Base-by-base conservation (phyloP, 805 yeast species). In the Hanseniaspora guilliermondii region DNA sequence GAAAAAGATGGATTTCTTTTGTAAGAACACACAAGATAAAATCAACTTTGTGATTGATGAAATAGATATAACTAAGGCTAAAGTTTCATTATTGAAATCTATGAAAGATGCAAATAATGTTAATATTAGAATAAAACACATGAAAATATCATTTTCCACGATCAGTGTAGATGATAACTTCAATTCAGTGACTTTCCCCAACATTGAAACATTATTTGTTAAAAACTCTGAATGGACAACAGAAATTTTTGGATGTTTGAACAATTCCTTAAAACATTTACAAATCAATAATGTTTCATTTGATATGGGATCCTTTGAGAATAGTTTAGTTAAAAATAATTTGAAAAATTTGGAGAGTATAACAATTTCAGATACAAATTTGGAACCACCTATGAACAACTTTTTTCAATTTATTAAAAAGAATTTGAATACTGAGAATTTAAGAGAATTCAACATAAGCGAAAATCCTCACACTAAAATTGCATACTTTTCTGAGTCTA, bases 371-470 rank as follows among this genome's bases (percentile, higher is more conserved):
- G 33, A 54, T 24, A 54, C 53, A 1, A 48, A 48, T 21, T 22
- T 54, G 30, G 24, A 41, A 11, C n/a, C 40, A 19, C 56, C 53
- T 6, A 21, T 54, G 22, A 35, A 36, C 33, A 38, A 30, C 17
- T 42, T 48, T 30, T 48, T 22, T 14, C 46, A 54, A 4, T 48
- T 54, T 22, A 16, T 54, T 6, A 16, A 36, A 8, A 32, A 44
- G 14, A 54, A 48, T n/a, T 19, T 54, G 36, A 24, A 42, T 1
- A 22, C 30, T 11, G 33, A n/a, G 3, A 48, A 42, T 19, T 22
- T 54, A 2, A 30, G 33, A 17, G 53, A 42, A 44, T 7, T 54
- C 33, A 54, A 54, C 33, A 42, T 54, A 19, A 42, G 36, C 27
- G 53, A 54, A 9, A 54, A 54, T 22, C 12, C 9, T 2, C 14